A percentile compares a stretch with the other conserved stretches of the same genome.
Conservation (phyloP, 108 stramenopile genomes). For the Pseudonitzschia pungens region DNA sequence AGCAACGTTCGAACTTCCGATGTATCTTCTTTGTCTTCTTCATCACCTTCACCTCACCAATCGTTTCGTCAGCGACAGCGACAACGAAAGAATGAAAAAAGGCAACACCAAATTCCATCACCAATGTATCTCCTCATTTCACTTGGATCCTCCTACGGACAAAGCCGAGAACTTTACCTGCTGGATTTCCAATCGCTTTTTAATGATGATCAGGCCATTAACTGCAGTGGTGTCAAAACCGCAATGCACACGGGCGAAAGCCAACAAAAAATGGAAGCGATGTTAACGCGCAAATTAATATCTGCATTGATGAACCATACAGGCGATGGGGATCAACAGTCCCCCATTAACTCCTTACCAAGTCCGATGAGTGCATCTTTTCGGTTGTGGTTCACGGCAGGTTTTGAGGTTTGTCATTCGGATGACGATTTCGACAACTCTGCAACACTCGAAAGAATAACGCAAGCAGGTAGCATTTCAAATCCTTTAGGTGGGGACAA, state of each 20-base stretch:
- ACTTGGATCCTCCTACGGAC: constrained; percentile 8
- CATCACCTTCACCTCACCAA: no score
- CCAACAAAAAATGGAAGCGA: not conserved
- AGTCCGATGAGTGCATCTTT: not conserved
- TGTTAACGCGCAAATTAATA: not conserved
- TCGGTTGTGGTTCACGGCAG: constrained; percentile 14
- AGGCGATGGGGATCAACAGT: not conserved
- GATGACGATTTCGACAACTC: not conserved
- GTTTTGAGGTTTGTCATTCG: not conserved
- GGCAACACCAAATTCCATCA: not conserved
- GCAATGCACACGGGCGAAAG: not conserved
- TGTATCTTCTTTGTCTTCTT: no score
- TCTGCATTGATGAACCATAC: constrained; percentile 6
- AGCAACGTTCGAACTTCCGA: not conserved
- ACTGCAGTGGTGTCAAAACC: constrained; percentile 1
- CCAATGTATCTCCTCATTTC: constrained; percentile 3
- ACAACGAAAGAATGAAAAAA: not conserved
- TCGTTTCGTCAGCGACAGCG: no score
- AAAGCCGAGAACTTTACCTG: constrained; percentile 2
- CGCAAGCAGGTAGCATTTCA: not conserved
- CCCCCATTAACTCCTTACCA: not conserved
- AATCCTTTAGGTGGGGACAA: not conserved
- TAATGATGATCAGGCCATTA: not conserved
- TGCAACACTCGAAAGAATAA: not conserved
- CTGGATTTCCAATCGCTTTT: constrained; percentile 9